Percentiles rank a stretch among this genome's conserved stretches.
These are phyloP conservation scores for Tolypocladium tropicale DNA, from an alignment of 2,329 filamentous ascomycete genomes.

Conservation along the genomic window DNA sequence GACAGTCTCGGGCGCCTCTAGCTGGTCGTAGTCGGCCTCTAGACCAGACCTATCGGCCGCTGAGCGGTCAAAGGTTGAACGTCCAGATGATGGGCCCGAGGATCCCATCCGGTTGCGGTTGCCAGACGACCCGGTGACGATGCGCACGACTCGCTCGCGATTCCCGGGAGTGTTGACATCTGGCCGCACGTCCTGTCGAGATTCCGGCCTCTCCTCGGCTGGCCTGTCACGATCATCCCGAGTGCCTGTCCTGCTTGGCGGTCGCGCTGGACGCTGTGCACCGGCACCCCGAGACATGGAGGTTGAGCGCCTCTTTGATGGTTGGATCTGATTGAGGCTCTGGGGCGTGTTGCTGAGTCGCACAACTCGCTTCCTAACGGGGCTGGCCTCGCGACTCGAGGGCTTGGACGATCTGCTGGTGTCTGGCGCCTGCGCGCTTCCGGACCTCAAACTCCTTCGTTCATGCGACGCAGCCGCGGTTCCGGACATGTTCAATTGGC, in stretches of 20 bases:
- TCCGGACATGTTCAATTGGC: slow-evolving; percentile 34
- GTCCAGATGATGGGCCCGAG: slow-evolving; percentile 24
- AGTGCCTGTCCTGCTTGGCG: slow-evolving; percentile 27
- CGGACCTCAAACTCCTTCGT: slow-evolving; percentile 35
- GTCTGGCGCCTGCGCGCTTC: slow-evolving; percentile 31
- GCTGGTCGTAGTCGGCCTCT: slow-evolving; percentile 35
- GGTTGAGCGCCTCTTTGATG: slow-evolving; percentile 37
- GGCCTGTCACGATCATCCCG: slow-evolving; percentile 32
- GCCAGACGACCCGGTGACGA: slow-evolving; percentile 41
- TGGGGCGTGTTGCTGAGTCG: slow-evolving; percentile 43
- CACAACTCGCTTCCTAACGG: slow-evolving; percentile 46
- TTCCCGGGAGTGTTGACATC: slow-evolving; percentile 46
- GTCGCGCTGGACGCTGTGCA: slow-evolving; percentile 15
- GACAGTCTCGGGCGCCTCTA: slow-evolving; percentile 39
- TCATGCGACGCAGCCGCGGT: slow-evolving; percentile 30
- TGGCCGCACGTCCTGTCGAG: slow-evolving; percentile 21
- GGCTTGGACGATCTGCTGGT: slow-evolving; percentile 24
- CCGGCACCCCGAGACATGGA: slow-evolving; percentile 31
- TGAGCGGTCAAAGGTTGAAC: slow-evolving; percentile 22
- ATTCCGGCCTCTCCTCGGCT: slow-evolving; percentile 26
- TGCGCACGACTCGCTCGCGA: slow-evolving; percentile 42
- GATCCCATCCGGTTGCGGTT: slow-evolving; percentile 26
- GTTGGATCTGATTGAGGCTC: slow-evolving; percentile 28
- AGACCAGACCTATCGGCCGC: slow-evolving; percentile 20
- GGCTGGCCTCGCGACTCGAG: slow-evolving; percentile 38